Base-by-base conservation (phyloP, 208 protist species). In the Leptomonas pyrrhocoris region DNA sequence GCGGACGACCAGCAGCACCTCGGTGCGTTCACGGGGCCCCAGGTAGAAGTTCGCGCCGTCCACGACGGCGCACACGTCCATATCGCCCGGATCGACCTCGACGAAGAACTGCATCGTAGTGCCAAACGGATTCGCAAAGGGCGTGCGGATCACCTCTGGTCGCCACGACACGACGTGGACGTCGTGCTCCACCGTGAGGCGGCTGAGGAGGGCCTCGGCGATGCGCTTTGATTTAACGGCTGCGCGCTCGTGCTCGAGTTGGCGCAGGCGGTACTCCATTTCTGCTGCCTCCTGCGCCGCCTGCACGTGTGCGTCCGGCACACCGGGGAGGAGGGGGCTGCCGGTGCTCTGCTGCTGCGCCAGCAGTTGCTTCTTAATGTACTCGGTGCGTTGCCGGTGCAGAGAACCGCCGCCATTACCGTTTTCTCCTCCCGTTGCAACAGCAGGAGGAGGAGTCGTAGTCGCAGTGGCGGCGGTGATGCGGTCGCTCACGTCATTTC, bases 231-330 rank as follows among this genome's bases (percentile, higher is more conserved):
- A 79, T 65, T 96, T 96, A n/a, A 79, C 38, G 36, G 83, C 81
- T 40, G 92, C 86, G 0, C 92, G 92, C 65, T 91, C 79, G 28
- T 85, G 81, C 76, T 96, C 89, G 13, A 92, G 73, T 50, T 89
- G 90, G 31, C 92, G 89, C 49, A 96, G 79, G 9, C 77, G 77
- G 34, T 81, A 89, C 76, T 96, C 91, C 59, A 90, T 64, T 58
- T 94, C 86, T 7, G 84, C 86, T 13, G 72, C 73, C 19, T 66
- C 36, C 60, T 81, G 60, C 9, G 58, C 71, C 34, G 69, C 75
- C 12, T 61, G 80, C 57, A 88, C 66, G 61, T 93, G 84, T 19
- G 69, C 74, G 30, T 70, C 72, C 13, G 86, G 84, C 30, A 93
- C 83, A 9, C 88, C 88, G 0, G 83, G 77, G 3, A 89, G 48